These are phyloP conservation scores for Ceratobasidium sp. DNA, from an alignment of 1,284 basidiomycete genomes.

Conservation along the genomic window DNA sequence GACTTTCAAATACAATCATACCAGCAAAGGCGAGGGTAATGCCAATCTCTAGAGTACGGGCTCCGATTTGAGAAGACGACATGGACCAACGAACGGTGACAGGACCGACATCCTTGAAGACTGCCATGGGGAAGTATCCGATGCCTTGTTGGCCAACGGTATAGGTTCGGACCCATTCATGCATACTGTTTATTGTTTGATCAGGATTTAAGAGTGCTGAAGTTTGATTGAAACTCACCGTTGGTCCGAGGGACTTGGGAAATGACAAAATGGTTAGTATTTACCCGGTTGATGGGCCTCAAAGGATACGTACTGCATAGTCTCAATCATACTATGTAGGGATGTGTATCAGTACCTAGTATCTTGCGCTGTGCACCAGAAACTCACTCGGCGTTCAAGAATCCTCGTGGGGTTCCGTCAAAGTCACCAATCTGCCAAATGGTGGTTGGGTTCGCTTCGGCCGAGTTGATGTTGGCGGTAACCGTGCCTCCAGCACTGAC, in stretches of 20 bases:
- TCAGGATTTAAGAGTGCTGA: too few relatives aligned
- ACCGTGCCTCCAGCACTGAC: constrained; percentile 53
- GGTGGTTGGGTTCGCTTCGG: constrained; percentile 49
- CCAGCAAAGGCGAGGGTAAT: constrained; percentile 36
- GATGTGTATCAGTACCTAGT: neutral
- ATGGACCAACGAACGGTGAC: constrained; percentile 37
- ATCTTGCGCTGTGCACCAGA: constrained; percentile 23
- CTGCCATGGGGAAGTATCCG: constrained; percentile 51
- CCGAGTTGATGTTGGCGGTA: constrained; percentile 47
- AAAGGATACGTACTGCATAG: constrained; percentile 55
- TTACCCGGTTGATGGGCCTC: neutral
- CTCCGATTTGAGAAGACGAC: constrained; percentile 32
- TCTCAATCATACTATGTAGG: constrained; percentile 53
- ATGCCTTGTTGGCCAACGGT: constrained; percentile 47
- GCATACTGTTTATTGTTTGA: constrained; percentile 48
- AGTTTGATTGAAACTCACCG: constrained; percentile 1
- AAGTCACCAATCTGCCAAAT: constrained; percentile 59
- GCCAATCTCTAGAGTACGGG: constrained; percentile 37
- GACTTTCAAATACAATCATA: neutral
- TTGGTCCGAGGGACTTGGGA: constrained; percentile 16
- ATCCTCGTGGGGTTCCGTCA: constrained; percentile 56
- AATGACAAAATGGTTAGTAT: neutral
- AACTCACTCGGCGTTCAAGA: constrained; percentile 56
- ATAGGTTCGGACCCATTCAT: constrained; percentile 53
- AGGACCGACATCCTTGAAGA: constrained; percentile 48